Conservation (phyloP, 2,329 filamentous ascomycete species). For the Penicillium sp. region DNA sequence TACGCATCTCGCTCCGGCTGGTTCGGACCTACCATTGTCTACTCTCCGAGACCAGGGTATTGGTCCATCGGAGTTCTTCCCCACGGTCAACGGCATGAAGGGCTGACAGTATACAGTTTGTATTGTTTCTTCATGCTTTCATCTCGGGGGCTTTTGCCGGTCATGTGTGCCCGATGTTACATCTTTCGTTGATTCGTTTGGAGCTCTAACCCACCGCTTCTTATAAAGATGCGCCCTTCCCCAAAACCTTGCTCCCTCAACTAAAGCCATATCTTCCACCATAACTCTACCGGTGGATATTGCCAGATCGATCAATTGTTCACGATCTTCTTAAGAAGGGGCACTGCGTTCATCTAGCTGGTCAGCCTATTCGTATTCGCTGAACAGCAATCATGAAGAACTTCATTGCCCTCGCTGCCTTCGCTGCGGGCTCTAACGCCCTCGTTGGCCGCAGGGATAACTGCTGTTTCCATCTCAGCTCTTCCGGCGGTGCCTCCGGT, state of each 20-base stretch:
- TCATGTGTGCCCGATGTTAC: background rate
- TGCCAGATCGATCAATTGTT: background rate
- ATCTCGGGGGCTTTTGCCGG: slow-evolving; percentile 14
- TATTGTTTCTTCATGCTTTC: slow-evolving; percentile 14
- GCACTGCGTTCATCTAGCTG: slow-evolving; percentile 7
- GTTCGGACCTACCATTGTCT: slow-evolving; percentile 12
- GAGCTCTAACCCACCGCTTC: slow-evolving; percentile 6
- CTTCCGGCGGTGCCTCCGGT: slow-evolving; percentile 51
- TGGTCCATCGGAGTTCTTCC: slow-evolving; percentile 5
- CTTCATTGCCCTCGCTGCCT: slow-evolving; percentile 37
- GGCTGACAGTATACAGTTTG: slow-evolving; percentile 5
- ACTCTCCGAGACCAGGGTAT: slow-evolving; percentile 6
- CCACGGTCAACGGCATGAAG: slow-evolving; percentile 9
- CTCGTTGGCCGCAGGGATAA: slow-evolving; percentile 37
- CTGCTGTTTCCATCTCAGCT: slow-evolving; percentile 55
- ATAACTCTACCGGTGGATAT: background rate
- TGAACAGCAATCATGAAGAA: slow-evolving; percentile 35
- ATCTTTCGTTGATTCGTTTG: background rate
- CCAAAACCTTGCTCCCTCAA: background rate
- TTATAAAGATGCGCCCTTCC: slow-evolving; percentile 17
- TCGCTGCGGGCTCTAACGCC: slow-evolving; percentile 44
- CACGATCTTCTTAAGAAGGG: background rate
- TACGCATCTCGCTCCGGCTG: slow-evolving; percentile 19
- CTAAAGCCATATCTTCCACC: background rate
- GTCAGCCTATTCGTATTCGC: background rate